Evolutionary conservation across 2,329 filamentous ascomycete genomes (phyloP).

Genomic region (Claviceps quebecensis): DNA sequence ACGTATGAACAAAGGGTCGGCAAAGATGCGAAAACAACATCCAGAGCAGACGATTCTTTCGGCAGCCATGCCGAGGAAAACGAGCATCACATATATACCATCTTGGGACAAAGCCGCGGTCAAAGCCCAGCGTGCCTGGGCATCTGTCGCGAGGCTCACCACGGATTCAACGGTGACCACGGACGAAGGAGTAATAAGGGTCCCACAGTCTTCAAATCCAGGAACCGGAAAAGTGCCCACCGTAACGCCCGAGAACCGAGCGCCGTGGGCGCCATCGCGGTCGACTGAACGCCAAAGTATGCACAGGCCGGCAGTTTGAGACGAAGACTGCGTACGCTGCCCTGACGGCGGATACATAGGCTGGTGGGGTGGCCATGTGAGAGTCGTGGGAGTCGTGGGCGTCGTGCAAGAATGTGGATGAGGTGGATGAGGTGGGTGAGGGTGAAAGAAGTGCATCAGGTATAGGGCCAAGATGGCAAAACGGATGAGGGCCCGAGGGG

Average conservation of each 20-base stretch:
- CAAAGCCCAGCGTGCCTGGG: not conserved
- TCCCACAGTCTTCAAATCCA: slow-evolving; percentile 1
- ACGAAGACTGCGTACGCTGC: slow-evolving; percentile 7
- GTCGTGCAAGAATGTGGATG: too few relatives aligned
- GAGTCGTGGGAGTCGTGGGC: not conserved
- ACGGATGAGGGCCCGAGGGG: too few relatives aligned
- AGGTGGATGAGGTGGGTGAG: too few relatives aligned
- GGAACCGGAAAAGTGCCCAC: not conserved
- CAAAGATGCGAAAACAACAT: not conserved
- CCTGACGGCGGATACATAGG: not conserved
- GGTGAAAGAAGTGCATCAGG: too few relatives aligned
- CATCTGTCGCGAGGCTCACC: not conserved
- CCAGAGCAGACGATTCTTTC: not conserved
- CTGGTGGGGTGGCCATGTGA: slow-evolving; percentile 1
- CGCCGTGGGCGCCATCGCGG: not conserved
- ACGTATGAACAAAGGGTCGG: not conserved
- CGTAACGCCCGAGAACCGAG: slow-evolving; percentile 4
- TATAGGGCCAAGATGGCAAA: too few relatives aligned
- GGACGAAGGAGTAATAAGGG: slow-evolving; percentile 1
- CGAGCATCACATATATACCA: not conserved
- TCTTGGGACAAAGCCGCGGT: not conserved
- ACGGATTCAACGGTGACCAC: not conserved
- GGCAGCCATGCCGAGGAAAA: not conserved
- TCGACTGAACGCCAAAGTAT: slow-evolving; percentile 1
- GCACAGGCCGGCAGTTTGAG: slow-evolving; percentile 10